Percentiles rank a stretch among this genome's conserved stretches.
Evolutionary conservation across 345 rosid genomes (phyloP).

Genomic region (Eutrema heterophyllum): DNA sequence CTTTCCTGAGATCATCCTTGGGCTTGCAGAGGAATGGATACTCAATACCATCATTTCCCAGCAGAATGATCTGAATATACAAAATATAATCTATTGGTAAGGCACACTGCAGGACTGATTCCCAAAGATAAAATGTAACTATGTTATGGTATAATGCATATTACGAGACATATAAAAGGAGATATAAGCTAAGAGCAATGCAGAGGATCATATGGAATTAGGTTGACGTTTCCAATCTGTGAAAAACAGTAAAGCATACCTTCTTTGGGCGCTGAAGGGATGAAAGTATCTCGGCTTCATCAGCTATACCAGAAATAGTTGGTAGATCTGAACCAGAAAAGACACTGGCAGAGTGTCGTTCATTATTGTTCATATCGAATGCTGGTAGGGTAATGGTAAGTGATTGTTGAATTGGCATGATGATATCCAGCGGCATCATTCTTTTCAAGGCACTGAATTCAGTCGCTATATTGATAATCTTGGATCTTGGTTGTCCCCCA

Average conservation of each 20-base stretch:
- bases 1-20: slow-evolving; percentile 96
- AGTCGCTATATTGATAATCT: slow-evolving; percentile 72
- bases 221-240: not conserved
- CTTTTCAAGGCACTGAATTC: slow-evolving; percentile 98
- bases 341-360: slow-evolving; percentile 52
- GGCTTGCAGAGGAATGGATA: slow-evolving; percentile 98
- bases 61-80: slow-evolving; percentile 60
- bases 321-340: slow-evolving; percentile 81
- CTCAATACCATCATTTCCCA: slow-evolving; percentile 92
- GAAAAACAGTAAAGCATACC: slow-evolving; percentile 34
- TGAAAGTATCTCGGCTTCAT: slow-evolving; percentile 97
- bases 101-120: not conserved
- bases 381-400: slow-evolving; percentile 78
- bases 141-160: slow-evolving; percentile 1
- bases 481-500: slow-evolving; percentile 76
- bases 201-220: not conserved
- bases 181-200: slow-evolving; percentile 5
- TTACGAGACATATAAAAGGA: not conserved
- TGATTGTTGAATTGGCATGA: slow-evolving; percentile 94
- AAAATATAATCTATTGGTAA: slow-evolving; percentile 9
- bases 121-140: slow-evolving; percentile 1
- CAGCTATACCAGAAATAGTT: slow-evolving; percentile 79
- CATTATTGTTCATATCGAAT: slow-evolving; percentile 44
- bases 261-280: slow-evolving; percentile 95
- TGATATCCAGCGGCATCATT: slow-evolving; percentile 90